These are phyloP conservation scores for Clavispora carvajalis DNA, from an alignment of 805 yeast species.

Conservation along the genomic window DNA sequence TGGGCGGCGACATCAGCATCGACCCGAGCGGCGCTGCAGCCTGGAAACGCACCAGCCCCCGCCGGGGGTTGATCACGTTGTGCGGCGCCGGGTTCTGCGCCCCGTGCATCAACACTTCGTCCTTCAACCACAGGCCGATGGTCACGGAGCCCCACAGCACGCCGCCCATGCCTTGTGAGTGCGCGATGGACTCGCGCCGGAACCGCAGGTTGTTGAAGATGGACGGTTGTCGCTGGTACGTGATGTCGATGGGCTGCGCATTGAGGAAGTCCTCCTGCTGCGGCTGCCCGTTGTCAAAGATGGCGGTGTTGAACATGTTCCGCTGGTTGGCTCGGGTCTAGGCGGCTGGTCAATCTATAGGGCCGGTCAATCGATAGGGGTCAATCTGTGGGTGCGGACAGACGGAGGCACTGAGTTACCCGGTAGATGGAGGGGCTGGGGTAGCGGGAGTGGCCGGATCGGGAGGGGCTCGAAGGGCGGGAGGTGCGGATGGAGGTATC, in stretches of 20 bases:
- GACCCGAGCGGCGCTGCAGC: conserved; percentile 3
- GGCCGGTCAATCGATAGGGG: too few species aligned
- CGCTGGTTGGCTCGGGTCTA: too few species aligned
- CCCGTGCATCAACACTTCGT: conserved; percentile 69
- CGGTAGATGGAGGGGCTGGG: too few species aligned
- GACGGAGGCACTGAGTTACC: too few species aligned
- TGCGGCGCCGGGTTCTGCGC: conserved; percentile 10
- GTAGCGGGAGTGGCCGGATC: too few species aligned
- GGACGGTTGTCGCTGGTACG: conserved; percentile 34
- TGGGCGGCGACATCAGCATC: conserved; percentile 55
- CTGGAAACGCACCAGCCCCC: conserved; percentile 33
- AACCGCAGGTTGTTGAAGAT: conserved; percentile 41
- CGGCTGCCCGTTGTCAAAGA: conserved; percentile 30
- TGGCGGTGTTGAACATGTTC: conserved; percentile 38
- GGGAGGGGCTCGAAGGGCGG: too few species aligned
- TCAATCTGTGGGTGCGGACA: too few species aligned
- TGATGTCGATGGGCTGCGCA: conserved; percentile 42
- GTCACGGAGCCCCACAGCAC: conserved; percentile 95
- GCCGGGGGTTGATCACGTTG: conserved; percentile 29
- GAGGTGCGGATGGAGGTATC: too few species aligned
- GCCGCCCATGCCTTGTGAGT: conserved; percentile 97
- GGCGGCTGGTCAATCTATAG: too few species aligned
- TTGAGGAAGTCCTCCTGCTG: conserved; percentile 18
- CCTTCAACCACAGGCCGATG: conserved; percentile 93
- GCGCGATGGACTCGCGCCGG: conserved; percentile 88